Evolutionary conservation across 805 yeast genomes (phyloP).

Genomic region (Saccharomyces paradoxus): DNA sequence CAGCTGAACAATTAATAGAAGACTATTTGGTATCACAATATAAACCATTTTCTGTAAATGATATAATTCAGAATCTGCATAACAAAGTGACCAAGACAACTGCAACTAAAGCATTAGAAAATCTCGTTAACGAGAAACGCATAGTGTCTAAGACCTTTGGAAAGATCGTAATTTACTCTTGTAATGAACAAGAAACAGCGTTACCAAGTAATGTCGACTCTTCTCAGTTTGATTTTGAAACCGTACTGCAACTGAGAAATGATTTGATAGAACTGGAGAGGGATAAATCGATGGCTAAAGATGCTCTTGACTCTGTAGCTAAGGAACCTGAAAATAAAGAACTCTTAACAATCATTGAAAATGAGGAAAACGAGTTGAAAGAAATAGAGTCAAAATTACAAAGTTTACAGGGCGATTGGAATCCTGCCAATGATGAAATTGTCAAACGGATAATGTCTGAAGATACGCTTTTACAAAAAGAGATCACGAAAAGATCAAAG

Average conservation of each 20-base stretch:
- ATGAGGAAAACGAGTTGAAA: conserved; percentile 4
- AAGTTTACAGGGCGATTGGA: conserved; percentile 9
- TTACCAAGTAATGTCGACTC: conserved; percentile 5
- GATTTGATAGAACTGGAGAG: conserved; percentile 19
- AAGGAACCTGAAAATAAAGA: conserved; percentile 16
- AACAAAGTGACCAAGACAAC: conserved; percentile 32
- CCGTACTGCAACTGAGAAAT: conserved; percentile 16
- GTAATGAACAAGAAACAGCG: conserved; percentile 28
- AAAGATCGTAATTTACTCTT: conserved; percentile 37
- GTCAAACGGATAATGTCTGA: conserved; percentile 8
- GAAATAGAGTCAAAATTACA: conserved; percentile 5
- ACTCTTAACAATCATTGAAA: conserved; percentile 5
- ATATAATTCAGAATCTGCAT: conserved; percentile 39
- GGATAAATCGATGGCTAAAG: conserved; percentile 7
- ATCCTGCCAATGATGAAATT: conserved; percentile 9
- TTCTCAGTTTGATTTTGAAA: conserved; percentile 11
- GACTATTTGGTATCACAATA: conserved; percentile 37
- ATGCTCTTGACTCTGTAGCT: conserved; percentile 5
- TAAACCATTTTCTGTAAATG: conserved; percentile 42
- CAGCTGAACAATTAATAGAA: conserved; percentile 30
- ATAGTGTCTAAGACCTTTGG: conserved; percentile 38
- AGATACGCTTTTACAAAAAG: conserved; percentile 12
- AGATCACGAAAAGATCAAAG: conserved; percentile 12
- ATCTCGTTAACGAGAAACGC: conserved; percentile 28
- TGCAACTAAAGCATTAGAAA: conserved; percentile 34